A percentile compares a stretch with the other conserved stretches of the same genome.
These are phyloP conservation scores for Phylloporus scabripes DNA, from an alignment of 768 basidiomycete genomes.

Conservation along the genomic window DNA sequence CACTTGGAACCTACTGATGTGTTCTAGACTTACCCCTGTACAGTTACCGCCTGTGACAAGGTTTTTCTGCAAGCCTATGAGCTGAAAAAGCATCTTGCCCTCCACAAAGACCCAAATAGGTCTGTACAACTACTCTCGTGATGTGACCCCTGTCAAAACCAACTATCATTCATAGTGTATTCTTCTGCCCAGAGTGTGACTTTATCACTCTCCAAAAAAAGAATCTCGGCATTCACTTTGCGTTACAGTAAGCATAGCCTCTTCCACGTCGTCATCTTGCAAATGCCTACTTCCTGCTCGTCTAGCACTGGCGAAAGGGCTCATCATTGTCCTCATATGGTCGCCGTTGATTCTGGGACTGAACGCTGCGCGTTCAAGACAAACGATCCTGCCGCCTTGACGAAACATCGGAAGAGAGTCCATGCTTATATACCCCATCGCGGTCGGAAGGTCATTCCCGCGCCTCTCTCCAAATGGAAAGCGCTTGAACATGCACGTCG, in stretches of 20 bases:
- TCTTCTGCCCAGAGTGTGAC: conserved; percentile 11
- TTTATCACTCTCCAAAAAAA: conserved; percentile 19
- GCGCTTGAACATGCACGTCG: neutral
- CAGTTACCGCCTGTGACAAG: neutral
- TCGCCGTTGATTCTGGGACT: neutral
- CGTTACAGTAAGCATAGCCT: conserved; percentile 14
- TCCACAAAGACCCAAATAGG: conserved; percentile 8
- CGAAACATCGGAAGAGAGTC: conserved; percentile 21
- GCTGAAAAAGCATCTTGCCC: conserved; percentile 8
- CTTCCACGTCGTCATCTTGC: neutral
- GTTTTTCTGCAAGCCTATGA: conserved; percentile 5
- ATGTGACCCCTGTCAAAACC: neutral
- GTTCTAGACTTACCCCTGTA: conserved; percentile 3
- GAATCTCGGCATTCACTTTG: conserved; percentile 15
- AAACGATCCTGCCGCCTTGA: conserved; percentile 21
- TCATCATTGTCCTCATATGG: conserved; percentile 7
- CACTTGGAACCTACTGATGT: neutral
- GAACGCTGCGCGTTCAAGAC: conserved; percentile 17
- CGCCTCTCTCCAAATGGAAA: neutral
- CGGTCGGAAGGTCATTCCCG: neutral
- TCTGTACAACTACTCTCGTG: neutral
- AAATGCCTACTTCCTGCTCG: neutral
- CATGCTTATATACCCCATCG: conserved; percentile 19
- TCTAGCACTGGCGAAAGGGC: conserved; percentile 20
- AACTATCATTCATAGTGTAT: conserved; percentile 1